These are phyloP conservation scores for Sugiyamaella americana DNA, from an alignment of 805 yeast species.

Conservation along the genomic window DNA sequence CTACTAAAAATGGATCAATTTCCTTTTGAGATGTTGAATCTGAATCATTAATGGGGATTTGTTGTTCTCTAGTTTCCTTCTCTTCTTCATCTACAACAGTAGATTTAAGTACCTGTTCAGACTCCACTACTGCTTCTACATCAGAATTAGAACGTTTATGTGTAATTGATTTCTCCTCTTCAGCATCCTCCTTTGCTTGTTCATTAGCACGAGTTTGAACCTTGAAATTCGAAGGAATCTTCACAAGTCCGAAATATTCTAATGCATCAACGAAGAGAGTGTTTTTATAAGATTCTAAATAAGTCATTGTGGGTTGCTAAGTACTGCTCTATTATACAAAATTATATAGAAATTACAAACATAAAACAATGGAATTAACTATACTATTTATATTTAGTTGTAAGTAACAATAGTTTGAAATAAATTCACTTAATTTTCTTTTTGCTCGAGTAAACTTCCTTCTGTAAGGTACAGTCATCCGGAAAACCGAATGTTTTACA, in stretches of 20 bases:
- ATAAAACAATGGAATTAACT: too few species aligned
- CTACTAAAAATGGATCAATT: slow-evolving; percentile 24
- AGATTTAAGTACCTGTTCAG: background rate
- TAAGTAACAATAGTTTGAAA: too few species aligned
- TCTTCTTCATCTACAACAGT: background rate
- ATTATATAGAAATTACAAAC: too few species aligned
- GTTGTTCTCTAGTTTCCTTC: background rate
- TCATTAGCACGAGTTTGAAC: slow-evolving; percentile 2
- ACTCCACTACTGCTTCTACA: background rate
- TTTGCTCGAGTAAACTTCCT: too few species aligned
- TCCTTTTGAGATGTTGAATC: background rate
- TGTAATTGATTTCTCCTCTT: background rate
- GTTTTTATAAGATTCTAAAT: slow-evolving; percentile 12
- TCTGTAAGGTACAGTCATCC: too few species aligned
- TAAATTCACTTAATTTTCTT: too few species aligned
- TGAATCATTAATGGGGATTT: background rate
- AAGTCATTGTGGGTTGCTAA: slow-evolving; percentile 9
- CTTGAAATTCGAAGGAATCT: slow-evolving; percentile 8
- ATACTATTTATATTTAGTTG: too few species aligned
- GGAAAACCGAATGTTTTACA: too few species aligned
- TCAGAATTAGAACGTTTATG: background rate
- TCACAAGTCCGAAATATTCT: slow-evolving; percentile 10
- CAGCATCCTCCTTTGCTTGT: background rate
- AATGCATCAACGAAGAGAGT: slow-evolving; percentile 13
- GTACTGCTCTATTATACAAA: too few species aligned